Conservation (phyloP, 768 basidiomycete species). For the Termitomyces sp. region DNA sequence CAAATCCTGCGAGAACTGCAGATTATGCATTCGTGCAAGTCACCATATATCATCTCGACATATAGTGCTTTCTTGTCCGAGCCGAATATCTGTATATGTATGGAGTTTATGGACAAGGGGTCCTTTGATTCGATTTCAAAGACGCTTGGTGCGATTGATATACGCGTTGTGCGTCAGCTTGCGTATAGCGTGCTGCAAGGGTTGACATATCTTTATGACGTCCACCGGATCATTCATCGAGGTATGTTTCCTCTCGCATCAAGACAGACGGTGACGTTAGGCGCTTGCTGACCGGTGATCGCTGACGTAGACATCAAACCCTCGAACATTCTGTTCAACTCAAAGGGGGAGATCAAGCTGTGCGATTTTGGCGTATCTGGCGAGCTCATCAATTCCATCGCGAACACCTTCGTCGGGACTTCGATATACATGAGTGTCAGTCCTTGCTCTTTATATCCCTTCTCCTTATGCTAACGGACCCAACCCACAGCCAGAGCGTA, state of each 20-base stretch:
- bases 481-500: slow-evolving; percentile 83
- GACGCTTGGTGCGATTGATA: slow-evolving; percentile 85
- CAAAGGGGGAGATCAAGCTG: slow-evolving; percentile 93
- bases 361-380: slow-evolving; percentile 99
- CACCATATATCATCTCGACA: slow-evolving; percentile 92
- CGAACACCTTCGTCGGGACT: slow-evolving; percentile 98
- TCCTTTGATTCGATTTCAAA: slow-evolving; percentile 95
- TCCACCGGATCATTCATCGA: slow-evolving; percentile 95
- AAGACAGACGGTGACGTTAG: not conserved
- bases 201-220: slow-evolving; percentile 96
- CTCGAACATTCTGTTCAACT: slow-evolving; percentile 95
- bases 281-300: not conserved
- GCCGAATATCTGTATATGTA: slow-evolving; percentile 98
- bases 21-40: slow-evolving; percentile 97
- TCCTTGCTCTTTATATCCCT: slow-evolving; percentile 17
- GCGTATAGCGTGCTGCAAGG: slow-evolving; percentile 93
- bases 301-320: slow-evolving; percentile 87
- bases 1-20: slow-evolving; percentile 97
- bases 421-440: slow-evolving; percentile 98
- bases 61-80: slow-evolving; percentile 95
- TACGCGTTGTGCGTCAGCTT: slow-evolving; percentile 89
- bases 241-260: slow-evolving; percentile 49
- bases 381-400: slow-evolving; percentile 97
- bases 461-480: not conserved
- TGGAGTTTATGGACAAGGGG: slow-evolving; percentile 95